These are phyloP conservation scores for Benincasa hispida DNA, from an alignment of 306 rosid species.

Conservation along the genomic window DNA sequence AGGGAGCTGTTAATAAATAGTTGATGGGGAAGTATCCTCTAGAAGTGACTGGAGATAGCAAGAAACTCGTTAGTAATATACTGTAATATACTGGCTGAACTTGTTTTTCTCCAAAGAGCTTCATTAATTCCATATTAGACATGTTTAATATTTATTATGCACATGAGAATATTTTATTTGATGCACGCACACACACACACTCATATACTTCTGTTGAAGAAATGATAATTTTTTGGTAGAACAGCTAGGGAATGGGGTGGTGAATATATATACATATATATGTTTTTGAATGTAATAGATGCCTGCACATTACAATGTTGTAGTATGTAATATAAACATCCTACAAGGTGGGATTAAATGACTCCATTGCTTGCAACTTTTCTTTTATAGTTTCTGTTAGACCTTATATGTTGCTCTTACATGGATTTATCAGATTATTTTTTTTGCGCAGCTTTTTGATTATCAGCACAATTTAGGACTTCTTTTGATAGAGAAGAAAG, in stretches of 20 bases:
- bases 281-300: background rate
- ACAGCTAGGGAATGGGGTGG: no score
- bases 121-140: background rate
- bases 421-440: background rate
- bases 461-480: slow-evolving; percentile 93
- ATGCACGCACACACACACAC: no score
- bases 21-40: background rate
- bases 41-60: background rate
- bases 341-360: background rate
- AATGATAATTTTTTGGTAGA: no score
- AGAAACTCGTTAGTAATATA: background rate
- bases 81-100: no score
- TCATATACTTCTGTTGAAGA: no score
- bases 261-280: no score
- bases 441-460: slow-evolving; percentile 53
- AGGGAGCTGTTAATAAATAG: background rate
- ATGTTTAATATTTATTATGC: background rate
- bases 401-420: background rate
- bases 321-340: background rate
- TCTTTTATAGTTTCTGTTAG: background rate
- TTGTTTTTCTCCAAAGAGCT: background rate
- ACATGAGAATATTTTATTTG: background rate
- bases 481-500: slow-evolving; percentile 71
- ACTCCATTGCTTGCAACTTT: background rate
- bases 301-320: background rate